Evolutionary conservation across 2,329 filamentous ascomycete species (phyloP).

Genomic region (Paracorniculantispora psalliotae): DNA sequence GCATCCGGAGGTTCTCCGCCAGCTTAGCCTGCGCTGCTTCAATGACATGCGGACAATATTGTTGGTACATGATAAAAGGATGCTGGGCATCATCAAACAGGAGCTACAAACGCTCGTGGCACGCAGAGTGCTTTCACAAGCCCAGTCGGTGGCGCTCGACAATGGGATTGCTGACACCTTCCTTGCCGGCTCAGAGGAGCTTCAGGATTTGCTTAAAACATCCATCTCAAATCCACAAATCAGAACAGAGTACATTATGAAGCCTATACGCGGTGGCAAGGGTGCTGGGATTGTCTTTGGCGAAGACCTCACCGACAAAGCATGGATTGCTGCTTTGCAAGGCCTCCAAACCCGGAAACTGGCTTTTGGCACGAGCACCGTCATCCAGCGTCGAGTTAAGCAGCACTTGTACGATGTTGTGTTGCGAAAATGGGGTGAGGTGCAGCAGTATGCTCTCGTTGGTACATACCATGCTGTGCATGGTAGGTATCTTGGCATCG

Average conservation of each 20-base stretch:
- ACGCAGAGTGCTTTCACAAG: conserved; percentile 21
- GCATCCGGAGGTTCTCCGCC: conserved; percentile 26
- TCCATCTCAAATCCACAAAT: conserved; percentile 19
- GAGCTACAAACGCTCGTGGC: conserved; percentile 26
- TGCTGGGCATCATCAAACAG: conserved; percentile 34
- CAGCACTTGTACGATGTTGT: conserved; percentile 29
- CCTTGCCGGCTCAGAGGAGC: conserved; percentile 25
- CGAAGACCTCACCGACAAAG: conserved; percentile 24
- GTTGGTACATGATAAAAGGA: conserved; percentile 38
- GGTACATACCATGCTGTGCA: conserved; percentile 29
- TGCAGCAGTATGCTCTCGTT: conserved; percentile 25
- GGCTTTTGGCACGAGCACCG: conserved; percentile 19
- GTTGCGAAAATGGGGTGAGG: conserved; percentile 22
- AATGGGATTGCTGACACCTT: conserved; percentile 30
- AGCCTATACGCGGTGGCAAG: conserved; percentile 34
- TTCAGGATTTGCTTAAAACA: conserved; percentile 19
- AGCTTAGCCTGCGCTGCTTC: conserved; percentile 33
- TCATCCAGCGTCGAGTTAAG: conserved; percentile 27
- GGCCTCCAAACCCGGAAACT: conserved; percentile 14
- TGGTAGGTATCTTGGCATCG: conserved; percentile 26
- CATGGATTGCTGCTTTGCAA: conserved; percentile 16
- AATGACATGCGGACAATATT: conserved; percentile 38
- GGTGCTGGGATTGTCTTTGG: conserved; percentile 37
- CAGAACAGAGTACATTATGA: conserved; percentile 33
- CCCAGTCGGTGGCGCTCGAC: conserved; percentile 24